These are phyloP conservation scores for Agrostemma githago DNA, from an alignment of 148 eudicot species.

Conservation along the genomic window DNA sequence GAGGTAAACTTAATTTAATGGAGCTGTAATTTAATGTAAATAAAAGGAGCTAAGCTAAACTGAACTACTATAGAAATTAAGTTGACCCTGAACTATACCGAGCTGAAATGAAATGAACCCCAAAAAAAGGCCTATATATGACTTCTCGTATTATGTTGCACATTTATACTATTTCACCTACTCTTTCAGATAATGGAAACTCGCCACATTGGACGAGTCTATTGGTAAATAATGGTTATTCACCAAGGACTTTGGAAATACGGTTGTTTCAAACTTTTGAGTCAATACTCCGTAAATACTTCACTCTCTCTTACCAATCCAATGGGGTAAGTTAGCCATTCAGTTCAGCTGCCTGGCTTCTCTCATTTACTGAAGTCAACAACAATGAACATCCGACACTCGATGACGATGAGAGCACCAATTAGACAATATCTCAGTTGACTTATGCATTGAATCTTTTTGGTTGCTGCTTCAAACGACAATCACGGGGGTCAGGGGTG, in stretches of 20 bases:
- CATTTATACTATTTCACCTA: neutral
- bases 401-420: too few relatives aligned
- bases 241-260: neutral
- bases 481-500: too few relatives aligned
- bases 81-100: too few relatives aligned
- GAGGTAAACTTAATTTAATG: too few relatives aligned
- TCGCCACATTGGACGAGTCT: neutral
- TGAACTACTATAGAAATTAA: too few relatives aligned
- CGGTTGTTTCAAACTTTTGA: neutral
- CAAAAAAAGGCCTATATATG: too few relatives aligned
- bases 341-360: neutral
- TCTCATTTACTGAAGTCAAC: neutral
- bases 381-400: neutral
- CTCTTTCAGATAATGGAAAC: neutral
- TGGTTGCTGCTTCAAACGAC: too few relatives aligned
- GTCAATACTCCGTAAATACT: neutral
- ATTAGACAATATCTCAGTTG: too few relatives aligned
- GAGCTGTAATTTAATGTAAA: too few relatives aligned
- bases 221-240: neutral
- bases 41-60: too few relatives aligned
- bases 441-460: too few relatives aligned
- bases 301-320: neutral
- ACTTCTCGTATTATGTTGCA: neutral
- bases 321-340: neutral
- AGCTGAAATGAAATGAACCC: too few relatives aligned